phyloP scores from a whole-genome alignment of 345 rosid species.

The Triadica sebifera region DNA sequence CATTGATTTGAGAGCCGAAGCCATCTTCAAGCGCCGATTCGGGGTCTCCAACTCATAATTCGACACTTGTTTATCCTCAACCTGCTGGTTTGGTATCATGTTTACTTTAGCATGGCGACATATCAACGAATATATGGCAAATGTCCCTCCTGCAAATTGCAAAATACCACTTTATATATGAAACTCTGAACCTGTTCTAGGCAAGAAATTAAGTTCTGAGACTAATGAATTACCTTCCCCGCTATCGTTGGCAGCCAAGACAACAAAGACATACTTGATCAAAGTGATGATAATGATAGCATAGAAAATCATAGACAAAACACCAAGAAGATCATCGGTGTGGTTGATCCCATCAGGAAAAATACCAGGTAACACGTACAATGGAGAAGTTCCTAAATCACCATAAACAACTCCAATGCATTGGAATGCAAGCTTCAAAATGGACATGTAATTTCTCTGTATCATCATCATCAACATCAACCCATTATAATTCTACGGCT shows the following conservation, averaged over 20 bases:
- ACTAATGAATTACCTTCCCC: constrained; percentile 11
- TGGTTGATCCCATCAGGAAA: constrained; percentile 17
- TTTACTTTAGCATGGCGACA: constrained; percentile 35
- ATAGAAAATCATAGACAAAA: constrained; percentile 14
- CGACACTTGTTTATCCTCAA: constrained; percentile 39
- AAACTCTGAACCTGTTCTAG: no score
- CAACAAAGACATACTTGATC: constrained; percentile 17
- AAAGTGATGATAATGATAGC: constrained; percentile 4
- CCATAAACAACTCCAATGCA: constrained; percentile 24
- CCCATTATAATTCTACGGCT: no score
- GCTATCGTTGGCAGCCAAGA: constrained; percentile 15
- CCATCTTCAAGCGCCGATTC: constrained; percentile 24
- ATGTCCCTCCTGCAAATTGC: neutral
- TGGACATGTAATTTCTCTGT: neutral
- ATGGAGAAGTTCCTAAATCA: constrained; percentile 24
- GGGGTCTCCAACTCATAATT: constrained; percentile 37
- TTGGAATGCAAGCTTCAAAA: constrained; percentile 20
- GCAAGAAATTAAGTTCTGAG: no score
- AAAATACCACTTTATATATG: no score
- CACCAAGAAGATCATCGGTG: constrained; percentile 9
- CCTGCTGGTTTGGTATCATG: constrained; percentile 49
- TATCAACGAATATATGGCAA: neutral
- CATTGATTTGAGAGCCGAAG: constrained; percentile 30
- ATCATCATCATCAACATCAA: no score
- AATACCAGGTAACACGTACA: constrained; percentile 12